Conservation (phyloP, 768 basidiomycete genomes). For the Pleurotus ostreatus region DNA sequence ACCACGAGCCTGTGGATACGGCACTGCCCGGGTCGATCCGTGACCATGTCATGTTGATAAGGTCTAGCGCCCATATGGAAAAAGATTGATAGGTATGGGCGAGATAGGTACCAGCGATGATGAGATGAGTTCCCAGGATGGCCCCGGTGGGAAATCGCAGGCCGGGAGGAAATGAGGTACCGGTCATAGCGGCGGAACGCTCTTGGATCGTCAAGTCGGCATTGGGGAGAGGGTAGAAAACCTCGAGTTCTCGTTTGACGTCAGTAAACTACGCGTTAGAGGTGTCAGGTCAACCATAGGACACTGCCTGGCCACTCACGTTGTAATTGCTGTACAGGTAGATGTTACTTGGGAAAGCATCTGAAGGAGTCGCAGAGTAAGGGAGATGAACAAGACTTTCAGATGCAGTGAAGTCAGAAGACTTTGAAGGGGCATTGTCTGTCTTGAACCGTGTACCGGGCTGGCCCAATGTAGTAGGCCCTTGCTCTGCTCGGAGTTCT, state of each 20-base stretch:
- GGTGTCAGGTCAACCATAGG: constrained; percentile 6
- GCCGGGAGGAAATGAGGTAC: constrained; percentile 84
- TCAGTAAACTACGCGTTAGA: constrained; percentile 70
- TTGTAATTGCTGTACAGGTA: constrained; percentile 96
- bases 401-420: constrained; percentile 49
- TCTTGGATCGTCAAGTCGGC: constrained; percentile 77
- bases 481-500: constrained; percentile 40
- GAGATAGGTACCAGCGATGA: constrained; percentile 94
- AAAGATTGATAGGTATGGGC: constrained; percentile 93
- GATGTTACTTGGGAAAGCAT: constrained; percentile 80
- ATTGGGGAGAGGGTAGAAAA: constrained; percentile 79
- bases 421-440: constrained; percentile 34
- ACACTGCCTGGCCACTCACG: constrained; percentile 38
- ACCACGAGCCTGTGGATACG: constrained; percentile 89
- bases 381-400: constrained; percentile 68
- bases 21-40: constrained; percentile 87
- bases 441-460: constrained; percentile 57
- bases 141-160: constrained; percentile 95
- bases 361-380: constrained; percentile 68
- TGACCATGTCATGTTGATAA: constrained; percentile 78
- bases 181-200: constrained; percentile 77
- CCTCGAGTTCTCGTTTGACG: constrained; percentile 91
- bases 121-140: constrained; percentile 84
- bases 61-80: constrained; percentile 93
- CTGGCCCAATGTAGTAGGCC: constrained; percentile 43